phyloP scores from a whole-genome alignment of 192 early-diverging fungal species.

The Phycomyces blakesleeanus region DNA sequence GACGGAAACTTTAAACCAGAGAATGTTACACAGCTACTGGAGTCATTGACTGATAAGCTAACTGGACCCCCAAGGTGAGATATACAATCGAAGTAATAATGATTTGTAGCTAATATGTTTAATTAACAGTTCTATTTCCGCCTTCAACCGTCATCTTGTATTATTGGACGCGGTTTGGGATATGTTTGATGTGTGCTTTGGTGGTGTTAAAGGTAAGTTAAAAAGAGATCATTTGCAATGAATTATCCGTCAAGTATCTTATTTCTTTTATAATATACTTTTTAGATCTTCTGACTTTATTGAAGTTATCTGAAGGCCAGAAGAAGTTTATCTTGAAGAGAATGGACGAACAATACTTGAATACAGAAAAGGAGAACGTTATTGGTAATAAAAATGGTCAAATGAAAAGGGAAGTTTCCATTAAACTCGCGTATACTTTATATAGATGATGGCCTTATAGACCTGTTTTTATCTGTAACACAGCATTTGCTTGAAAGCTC shows the following conservation, averaged over 20 bases:
- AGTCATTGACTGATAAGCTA: conserved; percentile 5
- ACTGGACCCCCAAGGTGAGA: conserved; percentile 12
- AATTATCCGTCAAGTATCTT: background rate
- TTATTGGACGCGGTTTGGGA: conserved; percentile 20
- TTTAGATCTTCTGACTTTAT: background rate
- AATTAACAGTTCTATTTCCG: background rate
- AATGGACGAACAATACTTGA: conserved; percentile 3
- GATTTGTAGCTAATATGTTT: too few species aligned
- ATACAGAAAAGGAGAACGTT: conserved; percentile 1
- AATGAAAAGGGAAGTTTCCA: background rate
- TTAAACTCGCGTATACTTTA: background rate
- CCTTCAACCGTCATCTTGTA: conserved; percentile 14
- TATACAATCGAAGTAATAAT: conserved; percentile 1
- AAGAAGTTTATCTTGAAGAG: conserved; percentile 6
- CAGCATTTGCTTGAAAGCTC: background rate
- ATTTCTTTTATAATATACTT: background rate
- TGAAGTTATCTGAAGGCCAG: background rate
- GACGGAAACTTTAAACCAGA: background rate
- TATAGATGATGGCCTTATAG: conserved; percentile 11
- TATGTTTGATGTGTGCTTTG: conserved; percentile 16
- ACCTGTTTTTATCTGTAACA: conserved; percentile 11
- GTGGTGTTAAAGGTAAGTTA: background rate
- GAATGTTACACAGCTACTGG: background rate
- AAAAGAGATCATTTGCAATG: background rate
- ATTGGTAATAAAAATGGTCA: background rate